Base-by-base conservation (phyloP, 768 basidiomycete species). In the Hebeloma cylindrosporum region DNA sequence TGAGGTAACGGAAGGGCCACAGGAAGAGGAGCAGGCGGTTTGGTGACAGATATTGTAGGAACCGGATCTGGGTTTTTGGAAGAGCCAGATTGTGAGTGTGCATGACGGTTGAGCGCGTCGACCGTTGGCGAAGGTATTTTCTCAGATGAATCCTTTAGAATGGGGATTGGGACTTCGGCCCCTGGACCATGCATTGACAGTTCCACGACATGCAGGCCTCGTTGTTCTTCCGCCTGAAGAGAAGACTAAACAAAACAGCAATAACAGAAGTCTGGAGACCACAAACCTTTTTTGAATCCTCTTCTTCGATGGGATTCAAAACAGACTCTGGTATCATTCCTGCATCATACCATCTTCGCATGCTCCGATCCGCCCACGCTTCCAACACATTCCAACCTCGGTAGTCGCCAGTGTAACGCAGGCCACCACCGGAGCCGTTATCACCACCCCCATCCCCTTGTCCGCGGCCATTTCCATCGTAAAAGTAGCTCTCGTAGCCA, bases 341-440 rank as follows among this genome's bases (percentile, higher is more conserved):
- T 18, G 80, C 74, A 54, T 88, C 82, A 43, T 85, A 80, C 93
- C 94, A 97, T 61, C 82, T 81, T 60, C 85, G 78, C 36, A 93
- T 73, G 66, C 92, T 93, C 53, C 77, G 76, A 67, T 96, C 94
- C 36, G 91, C 93, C 86, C 87, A 89, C 10, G 93, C 94, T 63
- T 97, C 93, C 47, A 96, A 65, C 5, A 93, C 88, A 60, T 75
- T 88, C 93, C 93, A 96, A 5, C 94, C 93, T 62, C 79, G 78
- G 60, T 96, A 96, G 59, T 92, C 85, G 22, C 92, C 94, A 3
- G 78, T 77, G 54, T 94, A 67, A 31, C 86, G 78, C 56, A 96
- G 60, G 3, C 85, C 87, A 39, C 79, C 80, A 18, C 81, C 81
- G 7, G 76, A 64, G 17, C 88, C 84, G 8, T 78, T 75, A 53